Evolutionary conservation across 2,329 filamentous ascomycete genomes (phyloP).

Genomic region (Torrubiellomyces zombiae): DNA sequence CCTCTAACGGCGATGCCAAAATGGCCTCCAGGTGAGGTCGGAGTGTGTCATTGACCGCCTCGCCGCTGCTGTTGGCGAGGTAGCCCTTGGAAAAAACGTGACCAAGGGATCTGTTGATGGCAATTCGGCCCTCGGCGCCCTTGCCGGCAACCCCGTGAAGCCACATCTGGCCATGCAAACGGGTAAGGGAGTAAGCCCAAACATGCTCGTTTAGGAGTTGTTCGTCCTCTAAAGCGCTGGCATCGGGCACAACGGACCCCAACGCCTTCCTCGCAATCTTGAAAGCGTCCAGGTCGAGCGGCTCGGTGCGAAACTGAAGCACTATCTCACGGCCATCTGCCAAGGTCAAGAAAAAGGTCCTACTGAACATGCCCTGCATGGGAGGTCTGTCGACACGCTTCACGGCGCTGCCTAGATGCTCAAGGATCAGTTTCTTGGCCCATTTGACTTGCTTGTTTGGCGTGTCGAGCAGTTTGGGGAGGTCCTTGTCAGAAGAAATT

Average conservation of each 20-base stretch:
- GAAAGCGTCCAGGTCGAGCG: slow-evolving; percentile 1
- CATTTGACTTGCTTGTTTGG: slow-evolving; percentile 11
- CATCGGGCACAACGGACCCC: slow-evolving; percentile 1
- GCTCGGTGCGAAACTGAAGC: slow-evolving; percentile 2
- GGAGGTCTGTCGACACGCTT: slow-evolving; percentile 11
- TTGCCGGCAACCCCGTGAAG: slow-evolving; percentile 1
- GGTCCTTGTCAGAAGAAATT: slow-evolving; percentile 5
- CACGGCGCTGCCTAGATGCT: slow-evolving; percentile 10
- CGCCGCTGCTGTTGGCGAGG: slow-evolving; percentile 1
- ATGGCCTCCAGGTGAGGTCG: slow-evolving; percentile 2
- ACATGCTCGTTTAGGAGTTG: slow-evolving; percentile 1
- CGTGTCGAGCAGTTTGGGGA: slow-evolving; percentile 11
- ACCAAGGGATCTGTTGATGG: slow-evolving; percentile 1
- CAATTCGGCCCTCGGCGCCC: slow-evolving; percentile 1
- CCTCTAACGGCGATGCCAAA: slow-evolving; percentile 1
- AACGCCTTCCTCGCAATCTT: slow-evolving; percentile 1
- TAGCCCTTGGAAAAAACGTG: slow-evolving; percentile 2
- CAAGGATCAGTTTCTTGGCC: slow-evolving; percentile 10
- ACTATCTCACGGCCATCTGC: slow-evolving; percentile 1
- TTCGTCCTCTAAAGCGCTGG: slow-evolving; percentile 1
- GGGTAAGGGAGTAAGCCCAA: slow-evolving; percentile 2
- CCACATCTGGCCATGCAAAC: slow-evolving; percentile 2
- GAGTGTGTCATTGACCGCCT: slow-evolving; percentile 1
- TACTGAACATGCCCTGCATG: slow-evolving; percentile 13
- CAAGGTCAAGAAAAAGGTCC: slow-evolving; percentile 10